Evolutionary conservation across 345 rosid genomes (phyloP).

Genomic region (Pistacia integerrima): DNA sequence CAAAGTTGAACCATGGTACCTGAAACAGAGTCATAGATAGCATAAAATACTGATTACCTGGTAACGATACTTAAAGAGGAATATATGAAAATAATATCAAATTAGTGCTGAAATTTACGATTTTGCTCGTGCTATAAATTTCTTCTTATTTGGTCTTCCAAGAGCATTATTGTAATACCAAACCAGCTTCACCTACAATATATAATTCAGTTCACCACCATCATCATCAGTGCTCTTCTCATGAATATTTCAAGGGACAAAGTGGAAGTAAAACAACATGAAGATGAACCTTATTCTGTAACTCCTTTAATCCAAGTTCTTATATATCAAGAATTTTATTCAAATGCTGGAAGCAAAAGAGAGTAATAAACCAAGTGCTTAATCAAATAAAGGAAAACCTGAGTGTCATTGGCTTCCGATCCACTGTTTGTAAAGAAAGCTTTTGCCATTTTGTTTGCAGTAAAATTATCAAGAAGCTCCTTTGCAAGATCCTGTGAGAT

Average conservation of each 20-base stretch:
- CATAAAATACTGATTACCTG: constrained; percentile 7
- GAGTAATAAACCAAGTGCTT: not conserved
- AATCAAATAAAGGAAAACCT: constrained; percentile 44
- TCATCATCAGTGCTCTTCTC: not conserved
- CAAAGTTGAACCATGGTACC: constrained; percentile 94
- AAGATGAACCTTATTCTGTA: not conserved
- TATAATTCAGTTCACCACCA: constrained; percentile 15
- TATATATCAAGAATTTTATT: not conserved
- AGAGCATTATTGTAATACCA: constrained; percentile 92
- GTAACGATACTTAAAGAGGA: constrained; percentile 1
- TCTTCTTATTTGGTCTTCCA: constrained; percentile 84
- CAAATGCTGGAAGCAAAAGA: not conserved
- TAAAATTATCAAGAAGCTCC: constrained; percentile 79
- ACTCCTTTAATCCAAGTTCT: constrained; percentile 1
- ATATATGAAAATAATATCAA: not conserved
- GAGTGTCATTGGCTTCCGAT: constrained; percentile 98
- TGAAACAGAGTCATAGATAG: constrained; percentile 30
- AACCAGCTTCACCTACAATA: constrained; percentile 77
- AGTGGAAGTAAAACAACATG: not conserved
- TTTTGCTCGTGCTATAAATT: constrained; percentile 73
- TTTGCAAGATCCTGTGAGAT: constrained; percentile 87
- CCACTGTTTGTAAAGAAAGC: constrained; percentile 93
- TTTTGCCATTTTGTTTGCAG: constrained; percentile 84
- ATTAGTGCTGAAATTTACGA: constrained; percentile 41
- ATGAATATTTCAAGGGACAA: not conserved